Evolutionary conservation across 2,329 filamentous ascomycete species (phyloP).

Genomic region (Thielaviopsis musarum): DNA sequence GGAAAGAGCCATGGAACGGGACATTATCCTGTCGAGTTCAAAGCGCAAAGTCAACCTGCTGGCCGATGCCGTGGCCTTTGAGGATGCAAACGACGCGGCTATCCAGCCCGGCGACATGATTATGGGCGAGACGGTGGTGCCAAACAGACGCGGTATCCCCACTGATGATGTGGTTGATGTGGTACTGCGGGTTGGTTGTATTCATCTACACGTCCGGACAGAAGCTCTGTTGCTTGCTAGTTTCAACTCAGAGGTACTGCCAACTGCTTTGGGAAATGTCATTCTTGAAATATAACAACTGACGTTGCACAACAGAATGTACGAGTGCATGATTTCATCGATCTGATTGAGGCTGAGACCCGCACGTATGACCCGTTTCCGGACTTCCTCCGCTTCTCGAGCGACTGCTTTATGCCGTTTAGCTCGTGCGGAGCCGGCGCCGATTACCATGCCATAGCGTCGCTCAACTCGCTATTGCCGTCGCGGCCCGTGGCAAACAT

Average conservation of each 20-base stretch:
- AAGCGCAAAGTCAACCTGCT: conserved; percentile 19
- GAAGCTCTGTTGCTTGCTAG: conserved; percentile 56
- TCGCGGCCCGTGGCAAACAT: conserved; percentile 38
- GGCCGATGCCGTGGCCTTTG: conserved; percentile 36
- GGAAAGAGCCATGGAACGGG: conserved; percentile 51
- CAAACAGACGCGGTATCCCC: conserved; percentile 36
- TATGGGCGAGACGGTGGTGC: conserved; percentile 23
- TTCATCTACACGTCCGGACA: conserved; percentile 58
- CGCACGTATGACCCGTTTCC: conserved; percentile 17
- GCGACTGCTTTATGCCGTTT: conserved; percentile 49
- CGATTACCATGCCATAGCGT: conserved; percentile 22
- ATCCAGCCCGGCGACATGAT: conserved; percentile 47
- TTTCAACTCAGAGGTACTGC: conserved; percentile 48
- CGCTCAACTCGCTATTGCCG: conserved; percentile 45
- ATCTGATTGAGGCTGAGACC: background rate
- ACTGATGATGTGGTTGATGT: conserved; percentile 51
- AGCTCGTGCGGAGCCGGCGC: conserved; percentile 45
- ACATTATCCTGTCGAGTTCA: conserved; percentile 33
- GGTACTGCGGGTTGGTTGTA: conserved; percentile 52
- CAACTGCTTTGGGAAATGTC: too few relatives aligned
- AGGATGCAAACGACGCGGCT: conserved; percentile 41
- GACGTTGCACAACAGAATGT: background rate
- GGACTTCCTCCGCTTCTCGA: conserved; percentile 45
- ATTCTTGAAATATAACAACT: background rate
- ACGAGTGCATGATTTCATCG: background rate